Conservation (phyloP, 345 rosid genomes). For the Euclidium syriacum region DNA sequence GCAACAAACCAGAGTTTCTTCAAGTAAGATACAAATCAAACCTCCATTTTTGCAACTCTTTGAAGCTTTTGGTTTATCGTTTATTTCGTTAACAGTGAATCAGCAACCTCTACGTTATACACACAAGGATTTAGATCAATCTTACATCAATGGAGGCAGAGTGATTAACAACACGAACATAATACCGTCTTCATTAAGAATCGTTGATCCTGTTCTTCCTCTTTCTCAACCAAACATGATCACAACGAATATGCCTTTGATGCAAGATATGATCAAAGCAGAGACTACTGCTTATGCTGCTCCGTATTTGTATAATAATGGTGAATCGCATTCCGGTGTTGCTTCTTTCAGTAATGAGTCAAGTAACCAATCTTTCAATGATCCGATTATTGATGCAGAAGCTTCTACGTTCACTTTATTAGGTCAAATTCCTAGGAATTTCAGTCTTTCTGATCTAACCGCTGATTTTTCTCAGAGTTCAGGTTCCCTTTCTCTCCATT, state of each 20-base stretch:
- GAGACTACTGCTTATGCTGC: conserved; percentile 60
- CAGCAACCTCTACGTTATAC: conserved; percentile 54
- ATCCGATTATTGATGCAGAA: conserved; percentile 61
- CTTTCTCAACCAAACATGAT: conserved; percentile 42
- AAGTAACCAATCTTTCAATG: conserved; percentile 57
- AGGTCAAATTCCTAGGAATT: conserved; percentile 67
- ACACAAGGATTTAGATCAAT: conserved; percentile 40
- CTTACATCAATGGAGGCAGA: conserved; percentile 54
- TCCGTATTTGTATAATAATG: conserved; percentile 57
- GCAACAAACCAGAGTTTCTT: conserved; percentile 43
- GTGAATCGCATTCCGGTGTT: conserved; percentile 59
- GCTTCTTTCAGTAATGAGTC: conserved; percentile 77
- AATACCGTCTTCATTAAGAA: conserved; percentile 41
- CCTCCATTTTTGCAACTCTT: no score
- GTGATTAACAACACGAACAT: conserved; percentile 44
- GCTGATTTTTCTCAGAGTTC: conserved; percentile 79
- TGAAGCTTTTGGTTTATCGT: no score
- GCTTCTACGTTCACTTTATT: conserved; percentile 58
- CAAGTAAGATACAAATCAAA: conserved; percentile 64
- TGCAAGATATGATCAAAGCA: conserved; percentile 64
- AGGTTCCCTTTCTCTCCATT: conserved; percentile 50
- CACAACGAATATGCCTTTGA: conserved; percentile 51
- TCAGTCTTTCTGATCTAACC: conserved; percentile 85
- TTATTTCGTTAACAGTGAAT: conserved; percentile 45
- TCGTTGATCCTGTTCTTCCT: conserved; percentile 61